Conservation (phyloP, 1,284 basidiomycete species). For the Rhodotorula sp. region DNA sequence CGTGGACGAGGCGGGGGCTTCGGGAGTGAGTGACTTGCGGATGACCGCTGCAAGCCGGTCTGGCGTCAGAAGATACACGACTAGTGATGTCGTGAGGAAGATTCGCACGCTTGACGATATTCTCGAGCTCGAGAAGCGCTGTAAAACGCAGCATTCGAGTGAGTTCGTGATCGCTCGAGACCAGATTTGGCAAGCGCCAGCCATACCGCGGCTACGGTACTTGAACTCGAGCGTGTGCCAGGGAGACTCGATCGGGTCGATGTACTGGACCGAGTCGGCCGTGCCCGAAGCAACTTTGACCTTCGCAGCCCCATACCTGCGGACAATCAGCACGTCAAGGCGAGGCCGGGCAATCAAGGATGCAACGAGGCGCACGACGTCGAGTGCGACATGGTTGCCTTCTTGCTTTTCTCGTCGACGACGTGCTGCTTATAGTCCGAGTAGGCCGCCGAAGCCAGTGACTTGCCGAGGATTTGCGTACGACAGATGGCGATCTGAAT, state of each 20-base stretch:
- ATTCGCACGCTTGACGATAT: constrained; percentile 13
- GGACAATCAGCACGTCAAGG: neutral
- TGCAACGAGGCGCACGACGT: neutral
- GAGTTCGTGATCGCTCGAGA: too few relatives aligned
- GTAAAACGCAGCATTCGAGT: neutral
- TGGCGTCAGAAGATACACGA: neutral
- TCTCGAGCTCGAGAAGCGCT: constrained; percentile 26
- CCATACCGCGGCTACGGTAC: constrained; percentile 22
- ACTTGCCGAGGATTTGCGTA: neutral
- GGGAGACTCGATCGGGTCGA: constrained; percentile 11
- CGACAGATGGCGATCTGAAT: constrained; percentile 7
- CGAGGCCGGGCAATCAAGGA: neutral
- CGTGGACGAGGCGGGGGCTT: neutral
- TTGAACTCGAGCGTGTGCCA: constrained; percentile 23
- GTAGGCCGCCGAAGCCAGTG: accelerated
- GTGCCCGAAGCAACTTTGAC: neutral
- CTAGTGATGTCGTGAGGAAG: neutral
- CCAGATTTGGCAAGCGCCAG: too few relatives aligned
- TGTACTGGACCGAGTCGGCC: neutral
- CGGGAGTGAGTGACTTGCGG: neutral
- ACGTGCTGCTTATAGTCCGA: neutral
- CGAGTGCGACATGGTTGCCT: constrained; percentile 14
- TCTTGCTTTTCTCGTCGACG: constrained; percentile 30
- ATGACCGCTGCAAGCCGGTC: too few relatives aligned
- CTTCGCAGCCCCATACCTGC: constrained; percentile 3